Conservation (phyloP, 2,329 filamentous ascomycete species). For the Lomentospora prolificans region DNA sequence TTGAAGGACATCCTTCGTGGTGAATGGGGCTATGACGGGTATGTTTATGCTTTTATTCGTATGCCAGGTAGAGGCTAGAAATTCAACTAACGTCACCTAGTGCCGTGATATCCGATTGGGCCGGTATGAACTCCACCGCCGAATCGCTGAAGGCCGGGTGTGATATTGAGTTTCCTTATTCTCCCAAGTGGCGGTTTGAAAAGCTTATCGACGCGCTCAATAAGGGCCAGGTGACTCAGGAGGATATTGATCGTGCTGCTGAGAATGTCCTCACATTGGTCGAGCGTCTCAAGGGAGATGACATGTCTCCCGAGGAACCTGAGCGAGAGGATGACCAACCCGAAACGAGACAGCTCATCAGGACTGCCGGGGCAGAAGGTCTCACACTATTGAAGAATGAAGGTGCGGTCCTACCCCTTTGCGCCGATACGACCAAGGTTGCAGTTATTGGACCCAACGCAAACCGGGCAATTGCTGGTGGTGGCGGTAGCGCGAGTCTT, state of each 20-base stretch:
- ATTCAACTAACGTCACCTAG: not conserved
- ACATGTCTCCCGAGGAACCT: constrained; percentile 45
- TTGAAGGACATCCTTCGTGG: constrained; percentile 48
- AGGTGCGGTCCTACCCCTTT: constrained; percentile 46
- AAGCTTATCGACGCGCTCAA: constrained; percentile 45
- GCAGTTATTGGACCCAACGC: constrained; percentile 60
- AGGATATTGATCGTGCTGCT: constrained; percentile 46
- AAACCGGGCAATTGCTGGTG: constrained; percentile 56
- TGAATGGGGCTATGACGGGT: constrained; percentile 55
- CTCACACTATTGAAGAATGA: constrained; percentile 57
- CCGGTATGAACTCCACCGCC: constrained; percentile 44
- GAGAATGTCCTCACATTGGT: constrained; percentile 51
- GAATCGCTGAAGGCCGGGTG: constrained; percentile 46
- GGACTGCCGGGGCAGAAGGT: constrained; percentile 50
- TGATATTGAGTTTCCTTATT: constrained; percentile 49
- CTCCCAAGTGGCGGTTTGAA: constrained; percentile 43
- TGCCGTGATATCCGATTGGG: constrained; percentile 49
- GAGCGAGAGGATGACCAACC: constrained; percentile 47
- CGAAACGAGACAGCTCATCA: constrained; percentile 50
- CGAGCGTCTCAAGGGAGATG: constrained; percentile 50
- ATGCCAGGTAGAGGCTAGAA: not conserved
- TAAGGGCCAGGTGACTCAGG: constrained; percentile 34
- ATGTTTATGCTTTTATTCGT: constrained; percentile 13
- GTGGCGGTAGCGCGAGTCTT: constrained; percentile 57
- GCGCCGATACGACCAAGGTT: constrained; percentile 43